Percentiles rank a stretch among this genome's conserved stretches.
Evolutionary conservation across 2,329 filamentous ascomycete species (phyloP).

Genomic region (Colletotrichum phormii): DNA sequence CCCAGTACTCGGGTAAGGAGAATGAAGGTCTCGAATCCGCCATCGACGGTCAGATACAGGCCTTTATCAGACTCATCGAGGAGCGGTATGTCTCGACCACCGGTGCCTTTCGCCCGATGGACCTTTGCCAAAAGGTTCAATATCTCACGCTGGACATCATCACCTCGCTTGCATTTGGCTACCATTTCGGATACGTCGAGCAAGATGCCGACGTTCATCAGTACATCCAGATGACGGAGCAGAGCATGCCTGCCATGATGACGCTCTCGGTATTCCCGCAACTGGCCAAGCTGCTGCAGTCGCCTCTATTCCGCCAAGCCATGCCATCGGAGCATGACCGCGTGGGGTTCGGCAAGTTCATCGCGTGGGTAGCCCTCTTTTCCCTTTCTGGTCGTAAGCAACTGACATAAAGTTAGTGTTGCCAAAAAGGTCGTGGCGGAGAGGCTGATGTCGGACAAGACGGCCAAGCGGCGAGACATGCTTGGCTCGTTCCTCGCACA

Average conservation of each 20-base stretch:
- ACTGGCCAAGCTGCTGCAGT: slow-evolving; percentile 54
- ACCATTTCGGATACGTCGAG: slow-evolving; percentile 61
- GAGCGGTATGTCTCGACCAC: slow-evolving; percentile 55
- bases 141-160: slow-evolving; percentile 69
- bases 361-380: slow-evolving; percentile 40
- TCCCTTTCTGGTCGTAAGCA: background rate
- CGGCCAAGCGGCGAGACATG: slow-evolving; percentile 48
- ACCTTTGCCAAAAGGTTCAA: slow-evolving; percentile 60
- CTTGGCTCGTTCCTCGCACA: slow-evolving; percentile 55
- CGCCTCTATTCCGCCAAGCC: slow-evolving; percentile 52
- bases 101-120: slow-evolving; percentile 53
- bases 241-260: slow-evolving; percentile 56
- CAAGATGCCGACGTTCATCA: slow-evolving; percentile 59
- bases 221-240: slow-evolving; percentile 58
- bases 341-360: slow-evolving; percentile 53
- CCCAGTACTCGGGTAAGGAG: slow-evolving; percentile 65
- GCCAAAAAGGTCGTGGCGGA: slow-evolving; percentile 40
- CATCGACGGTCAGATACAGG: slow-evolving; percentile 59
- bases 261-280: slow-evolving; percentile 55
- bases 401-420: slow-evolving; percentile 29
- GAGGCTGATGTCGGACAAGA: slow-evolving; percentile 38
- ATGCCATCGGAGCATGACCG: slow-evolving; percentile 54
- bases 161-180: slow-evolving; percentile 62
- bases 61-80: slow-evolving; percentile 60
- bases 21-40: slow-evolving; percentile 60